Conservation (phyloP, 768 basidiomycete species). For the Lactarius indigo region DNA sequence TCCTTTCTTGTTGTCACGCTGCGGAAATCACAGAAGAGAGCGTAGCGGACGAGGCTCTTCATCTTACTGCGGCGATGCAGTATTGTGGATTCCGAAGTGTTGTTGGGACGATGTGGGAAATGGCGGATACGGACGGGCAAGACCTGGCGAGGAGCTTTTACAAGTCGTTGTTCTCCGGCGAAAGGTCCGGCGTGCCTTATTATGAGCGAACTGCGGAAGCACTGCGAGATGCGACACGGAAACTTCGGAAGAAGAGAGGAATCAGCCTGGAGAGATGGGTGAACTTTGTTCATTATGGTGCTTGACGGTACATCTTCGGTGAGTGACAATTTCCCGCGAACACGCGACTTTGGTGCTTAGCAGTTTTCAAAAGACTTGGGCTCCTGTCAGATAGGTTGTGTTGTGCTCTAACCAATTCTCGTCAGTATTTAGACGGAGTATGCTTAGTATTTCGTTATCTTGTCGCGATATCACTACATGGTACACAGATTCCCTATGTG, state of each 20-base stretch:
- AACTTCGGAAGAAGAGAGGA: slow-evolving; percentile 9
- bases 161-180: background rate
- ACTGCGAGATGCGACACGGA: slow-evolving; percentile 4
- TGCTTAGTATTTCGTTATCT: no score
- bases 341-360: no score
- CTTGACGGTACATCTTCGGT: background rate
- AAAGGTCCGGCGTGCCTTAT: background rate
- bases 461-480: no score
- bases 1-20: slow-evolving; percentile 14
- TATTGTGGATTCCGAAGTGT: slow-evolving; percentile 17
- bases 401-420: no score
- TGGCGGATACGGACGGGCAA: slow-evolving; percentile 21
- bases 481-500: no score
- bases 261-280: slow-evolving; percentile 15
- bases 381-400: no score
- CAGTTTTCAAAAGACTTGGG: no score
- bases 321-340: background rate
- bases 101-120: slow-evolving; percentile 14
- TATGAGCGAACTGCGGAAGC: slow-evolving; percentile 6
- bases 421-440: no score
- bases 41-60: slow-evolving; percentile 14
- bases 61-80: slow-evolving; percentile 23
- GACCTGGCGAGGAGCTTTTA: slow-evolving; percentile 15
- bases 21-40: background rate
- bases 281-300: slow-evolving; percentile 20